Conservation (phyloP, 345 rosid genomes). For the Tarenaya hassleriana region DNA sequence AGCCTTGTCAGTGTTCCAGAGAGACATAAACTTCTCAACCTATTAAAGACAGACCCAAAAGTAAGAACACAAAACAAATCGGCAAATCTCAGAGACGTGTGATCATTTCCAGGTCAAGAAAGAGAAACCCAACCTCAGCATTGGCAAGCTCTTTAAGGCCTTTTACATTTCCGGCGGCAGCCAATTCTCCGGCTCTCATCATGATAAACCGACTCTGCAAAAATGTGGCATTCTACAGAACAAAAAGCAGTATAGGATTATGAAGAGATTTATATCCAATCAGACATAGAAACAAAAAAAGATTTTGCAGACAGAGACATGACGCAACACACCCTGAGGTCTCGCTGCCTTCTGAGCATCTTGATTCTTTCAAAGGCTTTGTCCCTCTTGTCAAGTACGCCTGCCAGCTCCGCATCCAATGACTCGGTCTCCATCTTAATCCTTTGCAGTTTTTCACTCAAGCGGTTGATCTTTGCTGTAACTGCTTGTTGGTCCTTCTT, state of each 20-base stretch:
- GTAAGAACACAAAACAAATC: slow-evolving; percentile 17
- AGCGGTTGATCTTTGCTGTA: slow-evolving; percentile 33
- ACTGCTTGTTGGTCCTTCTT: slow-evolving; percentile 65
- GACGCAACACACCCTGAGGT: slow-evolving; percentile 45
- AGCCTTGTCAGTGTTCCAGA: slow-evolving; percentile 50
- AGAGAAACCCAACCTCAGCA: slow-evolving; percentile 40
- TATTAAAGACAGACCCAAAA: slow-evolving; percentile 22
- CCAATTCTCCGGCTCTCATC: slow-evolving; percentile 44
- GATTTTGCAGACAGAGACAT: slow-evolving; percentile 4
- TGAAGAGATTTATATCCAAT: background rate
- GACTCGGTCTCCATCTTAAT: slow-evolving; percentile 43
- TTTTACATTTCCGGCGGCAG: slow-evolving; percentile 42
- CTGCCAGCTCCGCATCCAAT: slow-evolving; percentile 44
- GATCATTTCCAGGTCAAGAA: background rate
- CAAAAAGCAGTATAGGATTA: background rate
- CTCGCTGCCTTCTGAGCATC: slow-evolving; percentile 53
- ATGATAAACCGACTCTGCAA: slow-evolving; percentile 37
- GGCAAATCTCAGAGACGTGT: background rate
- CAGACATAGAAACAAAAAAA: background rate
- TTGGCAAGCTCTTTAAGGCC: slow-evolving; percentile 45
- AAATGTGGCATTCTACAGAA: slow-evolving; percentile 49
- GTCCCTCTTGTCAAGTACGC: slow-evolving; percentile 48
- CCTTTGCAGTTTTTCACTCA: slow-evolving; percentile 39
- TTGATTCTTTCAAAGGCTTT: slow-evolving; percentile 43
- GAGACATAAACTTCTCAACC: slow-evolving; percentile 68